phyloP scores from a whole-genome alignment of 202 grass and related monocot species.

The Setaria italica region DNA sequence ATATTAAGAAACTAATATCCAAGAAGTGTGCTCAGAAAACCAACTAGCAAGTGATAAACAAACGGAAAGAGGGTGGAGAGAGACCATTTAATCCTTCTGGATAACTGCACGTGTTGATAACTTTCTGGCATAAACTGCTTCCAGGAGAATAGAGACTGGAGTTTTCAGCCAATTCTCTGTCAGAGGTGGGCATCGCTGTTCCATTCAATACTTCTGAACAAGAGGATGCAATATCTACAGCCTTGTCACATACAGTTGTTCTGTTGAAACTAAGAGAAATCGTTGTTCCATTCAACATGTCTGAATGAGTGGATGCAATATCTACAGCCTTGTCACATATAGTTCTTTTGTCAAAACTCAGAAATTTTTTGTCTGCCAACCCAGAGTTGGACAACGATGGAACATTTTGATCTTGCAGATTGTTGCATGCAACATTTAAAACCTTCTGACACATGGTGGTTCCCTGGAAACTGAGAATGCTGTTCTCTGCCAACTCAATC shows the following conservation, averaged over 20 bases:
- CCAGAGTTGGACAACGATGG: constrained; percentile 27
- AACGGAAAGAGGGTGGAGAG: constrained; percentile 20
- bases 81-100: constrained; percentile 44
- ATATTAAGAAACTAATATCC: constrained; percentile 22
- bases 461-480: constrained; percentile 67
- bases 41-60: constrained; percentile 30
- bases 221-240: constrained; percentile 11
- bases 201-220: constrained; percentile 29
- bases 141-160: constrained; percentile 46
- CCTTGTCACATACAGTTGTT: constrained; percentile 47
- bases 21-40: constrained; percentile 1
- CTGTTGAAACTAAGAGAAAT: constrained; percentile 40
- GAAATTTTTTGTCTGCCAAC: constrained; percentile 34
- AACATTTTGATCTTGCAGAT: constrained; percentile 30
- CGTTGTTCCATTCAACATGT: constrained; percentile 30
- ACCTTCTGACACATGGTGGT: constrained; percentile 73
- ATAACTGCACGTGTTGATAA: not conserved
- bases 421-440: constrained; percentile 27
- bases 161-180: constrained; percentile 45
- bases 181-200: constrained; percentile 21
- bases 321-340: constrained; percentile 38
- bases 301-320: not conserved
- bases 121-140: constrained; percentile 54
- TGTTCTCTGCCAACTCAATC: constrained; percentile 47
- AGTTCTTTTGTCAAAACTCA: constrained; percentile 47